These are phyloP conservation scores for Coelastrella sp. DNA, from an alignment of 139 green algal species.

Conservation along the genomic window DNA sequence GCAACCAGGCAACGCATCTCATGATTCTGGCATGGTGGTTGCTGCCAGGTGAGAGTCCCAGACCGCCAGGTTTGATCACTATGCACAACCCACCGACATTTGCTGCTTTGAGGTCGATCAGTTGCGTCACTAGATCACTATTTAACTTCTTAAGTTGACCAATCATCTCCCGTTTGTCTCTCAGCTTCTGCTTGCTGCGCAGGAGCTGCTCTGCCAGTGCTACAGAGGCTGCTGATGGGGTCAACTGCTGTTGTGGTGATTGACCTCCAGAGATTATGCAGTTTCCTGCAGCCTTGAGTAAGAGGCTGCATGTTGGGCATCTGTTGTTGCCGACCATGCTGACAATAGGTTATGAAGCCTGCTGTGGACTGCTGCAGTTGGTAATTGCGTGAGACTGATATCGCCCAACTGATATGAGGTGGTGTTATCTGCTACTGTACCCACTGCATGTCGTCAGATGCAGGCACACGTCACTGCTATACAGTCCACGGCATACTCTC, in stretches of 20 bases:
- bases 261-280: no score
- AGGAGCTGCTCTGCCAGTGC: background rate
- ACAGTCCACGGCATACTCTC: no score
- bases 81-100: background rate
- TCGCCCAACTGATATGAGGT: no score
- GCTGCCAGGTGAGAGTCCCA: background rate
- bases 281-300: background rate
- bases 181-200: slow-evolving; percentile 3
- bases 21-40: background rate
- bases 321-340: background rate
- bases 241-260: background rate
- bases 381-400: no score
- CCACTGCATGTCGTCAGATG: no score
- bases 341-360: no score
- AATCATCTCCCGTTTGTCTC: background rate
- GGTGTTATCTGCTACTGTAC: no score
- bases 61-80: background rate
- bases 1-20: no score
- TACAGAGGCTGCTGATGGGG: background rate
- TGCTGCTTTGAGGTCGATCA: background rate
- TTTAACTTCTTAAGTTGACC: background rate
- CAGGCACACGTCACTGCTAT: no score
- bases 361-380: no score
- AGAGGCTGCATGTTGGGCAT: background rate
- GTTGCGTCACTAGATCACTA: background rate